Evolutionary conservation across 2,329 filamentous ascomycete species (phyloP).

Genomic region (Cercospora nicotianae): DNA sequence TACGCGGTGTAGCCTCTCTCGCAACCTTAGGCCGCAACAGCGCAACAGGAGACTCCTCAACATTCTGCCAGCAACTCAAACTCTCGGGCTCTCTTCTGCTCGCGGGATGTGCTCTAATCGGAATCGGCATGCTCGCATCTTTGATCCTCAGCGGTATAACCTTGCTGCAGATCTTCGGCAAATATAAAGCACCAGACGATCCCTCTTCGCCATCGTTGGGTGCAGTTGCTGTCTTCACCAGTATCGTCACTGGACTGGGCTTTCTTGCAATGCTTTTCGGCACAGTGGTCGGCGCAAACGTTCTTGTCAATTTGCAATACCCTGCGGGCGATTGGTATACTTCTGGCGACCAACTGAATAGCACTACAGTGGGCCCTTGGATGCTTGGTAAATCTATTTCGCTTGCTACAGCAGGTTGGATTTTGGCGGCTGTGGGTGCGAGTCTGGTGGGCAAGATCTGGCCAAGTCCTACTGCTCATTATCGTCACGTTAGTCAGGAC

Average conservation of each 20-base stretch:
- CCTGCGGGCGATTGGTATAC: background rate
- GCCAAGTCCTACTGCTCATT: background rate
- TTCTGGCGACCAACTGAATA: background rate
- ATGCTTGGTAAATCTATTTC: background rate
- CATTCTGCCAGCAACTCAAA: slow-evolving; percentile 8
- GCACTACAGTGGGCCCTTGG: background rate
- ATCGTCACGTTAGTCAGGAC: background rate
- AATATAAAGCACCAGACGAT: background rate
- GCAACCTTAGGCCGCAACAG: background rate
- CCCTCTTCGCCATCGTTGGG: background rate
- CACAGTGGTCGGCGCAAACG: background rate
- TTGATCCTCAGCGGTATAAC: background rate
- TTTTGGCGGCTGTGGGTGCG: background rate
- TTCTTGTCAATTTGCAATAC: background rate
- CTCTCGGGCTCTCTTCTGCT: background rate
- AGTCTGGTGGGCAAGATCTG: background rate
- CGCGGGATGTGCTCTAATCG: slow-evolving; percentile 1
- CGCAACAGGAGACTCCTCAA: background rate
- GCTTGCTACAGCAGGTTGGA: background rate
- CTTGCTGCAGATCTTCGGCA: background rate
- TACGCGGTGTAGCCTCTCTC: background rate
- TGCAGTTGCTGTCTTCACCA: background rate
- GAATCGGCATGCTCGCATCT: background rate
- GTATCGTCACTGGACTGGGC: background rate
- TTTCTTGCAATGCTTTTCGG: background rate